A percentile compares a stretch with the other conserved stretches of the same genome.
These are phyloP conservation scores for Sporothrix schenckii DNA, from an alignment of 2,329 filamentous ascomycete genomes.

Conservation along the genomic window DNA sequence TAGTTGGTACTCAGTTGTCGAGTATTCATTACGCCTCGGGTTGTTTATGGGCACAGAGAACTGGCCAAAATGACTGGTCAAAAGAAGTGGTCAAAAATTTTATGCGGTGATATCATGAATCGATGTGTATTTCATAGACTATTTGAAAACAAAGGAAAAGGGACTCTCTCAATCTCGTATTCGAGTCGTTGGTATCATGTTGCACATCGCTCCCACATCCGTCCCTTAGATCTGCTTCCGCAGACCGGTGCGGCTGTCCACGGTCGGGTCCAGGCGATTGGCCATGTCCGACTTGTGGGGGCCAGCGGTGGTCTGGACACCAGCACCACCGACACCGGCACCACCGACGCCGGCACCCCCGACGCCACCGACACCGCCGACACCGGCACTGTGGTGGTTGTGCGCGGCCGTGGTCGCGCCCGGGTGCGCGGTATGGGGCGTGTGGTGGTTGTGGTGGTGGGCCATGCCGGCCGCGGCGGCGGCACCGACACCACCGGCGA, in stretches of 20 bases:
- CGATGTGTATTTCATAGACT: conserved; percentile 9
- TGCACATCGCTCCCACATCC: too few relatives aligned
- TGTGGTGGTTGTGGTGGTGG: conserved; percentile 28
- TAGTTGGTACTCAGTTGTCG: too few relatives aligned
- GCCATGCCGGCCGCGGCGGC: conserved; percentile 10
- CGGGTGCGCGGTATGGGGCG: conserved; percentile 6
- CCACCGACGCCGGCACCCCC: conserved; percentile 29
- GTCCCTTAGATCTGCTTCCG: conserved; percentile 43
- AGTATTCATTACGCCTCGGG: too few relatives aligned
- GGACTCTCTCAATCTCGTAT: conserved; percentile 16
- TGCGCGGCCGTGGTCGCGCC: background rate
- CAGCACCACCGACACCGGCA: background rate
- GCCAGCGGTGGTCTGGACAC: conserved; percentile 46
- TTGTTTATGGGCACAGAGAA: too few relatives aligned
- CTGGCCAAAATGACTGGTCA: too few relatives aligned
- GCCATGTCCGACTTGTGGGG: conserved; percentile 47
- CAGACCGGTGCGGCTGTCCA: conserved; percentile 49
- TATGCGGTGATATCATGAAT: background rate
- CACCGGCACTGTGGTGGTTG: conserved; percentile 35
- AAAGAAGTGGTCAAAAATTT: too few relatives aligned
- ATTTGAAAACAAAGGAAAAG: background rate
- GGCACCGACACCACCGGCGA: conserved; percentile 11
- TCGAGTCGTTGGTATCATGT: conserved; percentile 9
- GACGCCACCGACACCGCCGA: background rate
- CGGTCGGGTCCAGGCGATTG: conserved; percentile 52